Evolutionary conservation across 306 rosid genomes (phyloP), one percentile per base, ranked within the genome.

Genomic region (Dalbergia cochinchinensis): DNA sequence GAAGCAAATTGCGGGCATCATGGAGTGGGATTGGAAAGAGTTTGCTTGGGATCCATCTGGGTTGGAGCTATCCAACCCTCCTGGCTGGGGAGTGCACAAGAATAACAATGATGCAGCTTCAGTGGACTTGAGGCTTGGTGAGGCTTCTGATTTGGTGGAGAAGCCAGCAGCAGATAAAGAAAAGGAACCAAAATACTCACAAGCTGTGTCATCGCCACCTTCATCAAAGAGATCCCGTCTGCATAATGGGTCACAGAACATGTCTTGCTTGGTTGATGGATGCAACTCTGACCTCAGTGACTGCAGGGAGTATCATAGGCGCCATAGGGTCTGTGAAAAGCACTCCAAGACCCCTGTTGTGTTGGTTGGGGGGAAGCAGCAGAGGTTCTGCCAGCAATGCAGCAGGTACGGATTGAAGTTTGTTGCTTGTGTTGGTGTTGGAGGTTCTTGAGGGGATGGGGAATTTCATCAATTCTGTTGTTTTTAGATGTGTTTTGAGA

Each of bases 321-420:
- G 96, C 7, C 98, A 94, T 33, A 88, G 92, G 78, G 97, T 92
- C 13, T 94, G 98, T 14, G 98, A 94, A 64, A 81, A 77, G 78
- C 98, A 94, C 63, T 92, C 97, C 12, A 94, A 94, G 81, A 89
- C 96, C 47, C 89, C 97, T 4, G 85, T 82, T 75, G 98, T 94
- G 72, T 67, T 84, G 16, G 89, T 94, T 47, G 82, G 78, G 55
- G 97, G 92, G 7, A 90, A 84, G 66, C 92, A 94, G 55, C 94
- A 89, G 77, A 80, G 98, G 31, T 94, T 94, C 87, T 94, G 98
- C 87, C 98, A 94, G 87, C 98, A 94, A 85, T 92, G 98, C 86
- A 92, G 97, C 94, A 90, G 98, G 98, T 90, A 80, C 5, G 54
- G 59, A 26, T 15, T 74, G 53, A 71, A 78, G 73, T 48, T 16